Percentiles rank a stretch among this genome's conserved stretches.
phyloP scores from a whole-genome alignment of 2,329 filamentous ascomycete species.

The Sporothrix luriei region DNA sequence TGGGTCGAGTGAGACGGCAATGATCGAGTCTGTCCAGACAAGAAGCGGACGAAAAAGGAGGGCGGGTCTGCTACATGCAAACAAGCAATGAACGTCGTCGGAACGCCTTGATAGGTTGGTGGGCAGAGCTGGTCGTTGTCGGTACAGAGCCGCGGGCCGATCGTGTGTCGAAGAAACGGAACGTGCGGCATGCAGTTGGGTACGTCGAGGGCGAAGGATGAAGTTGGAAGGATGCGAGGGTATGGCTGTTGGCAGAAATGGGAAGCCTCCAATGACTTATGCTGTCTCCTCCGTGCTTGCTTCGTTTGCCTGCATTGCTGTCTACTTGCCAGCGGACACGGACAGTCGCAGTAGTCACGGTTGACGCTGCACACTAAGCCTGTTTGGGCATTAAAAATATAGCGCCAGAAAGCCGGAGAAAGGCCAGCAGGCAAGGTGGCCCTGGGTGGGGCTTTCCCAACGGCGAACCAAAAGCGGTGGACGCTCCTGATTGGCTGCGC shows the following conservation, averaged over 20 bases:
- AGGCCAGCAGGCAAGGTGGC: constrained; percentile 28
- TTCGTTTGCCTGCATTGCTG: constrained; percentile 20
- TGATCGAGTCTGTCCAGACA: background rate
- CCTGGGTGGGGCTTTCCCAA: constrained; percentile 4
- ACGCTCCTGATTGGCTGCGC: background rate
- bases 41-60: background rate
- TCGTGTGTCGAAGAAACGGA: background rate
- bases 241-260: background rate
- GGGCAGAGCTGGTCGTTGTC: background rate
- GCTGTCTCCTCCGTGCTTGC: constrained; percentile 5
- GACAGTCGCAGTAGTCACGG: constrained; percentile 3
- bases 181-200: background rate
- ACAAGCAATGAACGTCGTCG: no score
- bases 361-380: constrained; percentile 11
- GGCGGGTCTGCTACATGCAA: background rate
- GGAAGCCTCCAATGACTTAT: background rate
- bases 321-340: background rate
- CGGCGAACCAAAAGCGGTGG: background rate
- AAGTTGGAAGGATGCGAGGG: background rate
- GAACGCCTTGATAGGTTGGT: background rate
- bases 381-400: background rate
- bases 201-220: no score
- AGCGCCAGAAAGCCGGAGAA: constrained; percentile 20
- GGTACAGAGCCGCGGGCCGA: background rate
- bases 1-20: background rate